Percentiles rank a stretch among this genome's conserved stretches.
Conservation (phyloP, 2,329 filamentous ascomycete genomes). For the Pseudopyrenochaeta lycopersici region DNA sequence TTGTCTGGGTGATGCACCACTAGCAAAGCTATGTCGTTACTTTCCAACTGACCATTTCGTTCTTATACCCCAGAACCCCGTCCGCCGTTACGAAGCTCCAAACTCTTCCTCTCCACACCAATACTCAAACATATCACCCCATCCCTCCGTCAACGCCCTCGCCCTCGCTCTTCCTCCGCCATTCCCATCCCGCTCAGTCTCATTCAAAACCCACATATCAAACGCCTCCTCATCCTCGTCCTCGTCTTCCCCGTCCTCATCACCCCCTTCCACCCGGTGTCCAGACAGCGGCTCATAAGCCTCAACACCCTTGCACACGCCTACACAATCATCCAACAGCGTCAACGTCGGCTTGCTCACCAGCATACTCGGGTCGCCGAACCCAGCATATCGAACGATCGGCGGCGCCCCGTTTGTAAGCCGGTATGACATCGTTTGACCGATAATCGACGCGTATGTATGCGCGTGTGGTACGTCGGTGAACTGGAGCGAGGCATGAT, state of each 20-base stretch:
- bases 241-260: neutral
- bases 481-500: neutral
- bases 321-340: slow-evolving; percentile 31
- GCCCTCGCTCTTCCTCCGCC: neutral
- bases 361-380: slow-evolving; percentile 16
- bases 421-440: slow-evolving; percentile 5
- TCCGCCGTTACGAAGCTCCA: neutral
- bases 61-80: no score
- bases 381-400: slow-evolving; percentile 14
- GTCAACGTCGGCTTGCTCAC: slow-evolving; percentile 1
- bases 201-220: slow-evolving; percentile 27
- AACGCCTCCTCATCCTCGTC: slow-evolving; percentile 18
- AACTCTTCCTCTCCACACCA: slow-evolving; percentile 9
- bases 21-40: no score
- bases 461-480: neutral
- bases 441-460: neutral
- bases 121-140: slow-evolving; percentile 18
- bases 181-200: neutral
- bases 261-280: neutral
- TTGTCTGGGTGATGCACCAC: no score
- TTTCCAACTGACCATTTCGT: no score
- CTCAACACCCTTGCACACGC: slow-evolving; percentile 11
- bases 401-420: slow-evolving; percentile 24
- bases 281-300: slow-evolving; percentile 20
- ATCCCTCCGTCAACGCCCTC: neutral